A percentile compares a stretch with the other conserved stretches of the same genome.
Conservation (phyloP, 2,329 filamentous ascomycete species). For the Chaetothyriales sp. region DNA sequence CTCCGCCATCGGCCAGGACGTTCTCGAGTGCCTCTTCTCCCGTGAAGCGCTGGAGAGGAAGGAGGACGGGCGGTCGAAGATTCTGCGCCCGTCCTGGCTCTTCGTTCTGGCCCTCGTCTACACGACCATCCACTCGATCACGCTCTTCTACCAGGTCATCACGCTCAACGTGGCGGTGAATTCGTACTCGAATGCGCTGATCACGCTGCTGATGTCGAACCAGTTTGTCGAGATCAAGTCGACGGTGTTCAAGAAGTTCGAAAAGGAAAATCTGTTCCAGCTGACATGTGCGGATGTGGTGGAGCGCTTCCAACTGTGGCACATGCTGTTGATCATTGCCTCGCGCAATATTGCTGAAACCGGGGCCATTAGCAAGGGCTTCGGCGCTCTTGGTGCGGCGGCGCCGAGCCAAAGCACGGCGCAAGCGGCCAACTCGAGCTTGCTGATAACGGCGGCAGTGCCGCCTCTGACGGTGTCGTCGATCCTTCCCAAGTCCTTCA, state of each 20-base stretch:
- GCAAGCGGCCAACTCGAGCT: conserved; percentile 21
- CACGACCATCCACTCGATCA: conserved; percentile 73
- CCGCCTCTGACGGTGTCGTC: conserved; percentile 47
- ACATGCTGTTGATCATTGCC: conserved; percentile 93
- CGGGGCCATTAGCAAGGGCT: conserved; percentile 55
- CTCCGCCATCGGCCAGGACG: conserved; percentile 84
- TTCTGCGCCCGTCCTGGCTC: conserved; percentile 78
- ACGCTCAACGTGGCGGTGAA: conserved; percentile 97
- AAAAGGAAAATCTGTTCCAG: conserved; percentile 95
- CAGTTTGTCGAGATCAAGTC: conserved; percentile 99
- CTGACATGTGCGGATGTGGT: conserved; percentile 93
- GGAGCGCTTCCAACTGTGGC: conserved; percentile 89
- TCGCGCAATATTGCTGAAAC: conserved; percentile 94
- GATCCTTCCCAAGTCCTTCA: conserved; percentile 82
- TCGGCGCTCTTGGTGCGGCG: conserved; percentile 22
- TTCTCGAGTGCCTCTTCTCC: conserved; percentile 90
- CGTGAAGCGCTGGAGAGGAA: conserved; percentile 82
- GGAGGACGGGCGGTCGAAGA: conserved; percentile 75
- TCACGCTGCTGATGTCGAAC: conserved; percentile 87
- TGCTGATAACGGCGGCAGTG: not conserved
- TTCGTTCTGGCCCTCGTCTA: conserved; percentile 77
- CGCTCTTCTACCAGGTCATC: conserved; percentile 93
- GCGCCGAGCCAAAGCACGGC: conserved; percentile 26
- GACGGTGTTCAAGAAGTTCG: conserved; percentile 96
- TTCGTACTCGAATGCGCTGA: conserved; percentile 88